phyloP scores from a whole-genome alignment of 108 stramenopile genomes.

The Pelagomonas calceolata region DNA sequence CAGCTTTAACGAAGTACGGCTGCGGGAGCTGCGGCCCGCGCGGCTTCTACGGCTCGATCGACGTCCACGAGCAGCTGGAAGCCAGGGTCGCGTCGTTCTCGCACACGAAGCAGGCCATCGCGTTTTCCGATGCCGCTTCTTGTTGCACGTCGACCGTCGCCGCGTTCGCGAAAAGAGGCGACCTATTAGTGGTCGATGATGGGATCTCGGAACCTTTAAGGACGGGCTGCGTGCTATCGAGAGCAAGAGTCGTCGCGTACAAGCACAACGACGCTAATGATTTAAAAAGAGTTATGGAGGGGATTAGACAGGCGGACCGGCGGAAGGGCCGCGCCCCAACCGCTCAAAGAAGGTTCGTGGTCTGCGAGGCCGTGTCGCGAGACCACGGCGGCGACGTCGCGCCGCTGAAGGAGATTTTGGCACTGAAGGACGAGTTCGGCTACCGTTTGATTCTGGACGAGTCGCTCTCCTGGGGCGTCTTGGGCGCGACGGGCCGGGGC shows the following conservation, averaged over 20 bases:
- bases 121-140: conserved; percentile 89
- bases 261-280: conserved; percentile 94
- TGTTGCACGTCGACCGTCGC: conserved; percentile 74
- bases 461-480: conserved; percentile 73
- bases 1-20: conserved; percentile 68
- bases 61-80: conserved; percentile 80
- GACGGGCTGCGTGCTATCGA: conserved; percentile 73
- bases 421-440: conserved; percentile 73
- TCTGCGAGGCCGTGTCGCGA: conserved; percentile 90
- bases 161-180: conserved; percentile 95
- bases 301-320: conserved; percentile 18
- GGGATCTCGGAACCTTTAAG: conserved; percentile 75
- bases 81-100: conserved; percentile 62
- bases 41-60: conserved; percentile 99
- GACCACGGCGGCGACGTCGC: conserved; percentile 83
- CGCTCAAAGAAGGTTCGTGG: conserved; percentile 51
- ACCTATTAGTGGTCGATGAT: conserved; percentile 83
- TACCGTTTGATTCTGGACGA: conserved; percentile 94
- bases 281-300: conserved; percentile 72
- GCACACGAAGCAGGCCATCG: conserved; percentile 76
- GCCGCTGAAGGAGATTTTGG: conserved; percentile 73
- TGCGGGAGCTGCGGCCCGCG: conserved; percentile 95
- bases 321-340: neutral
- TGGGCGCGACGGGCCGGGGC: conserved; percentile 78
- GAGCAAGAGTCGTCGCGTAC: conserved; percentile 80